These are phyloP conservation scores for Parastagonospora nodorum DNA, from an alignment of 2,329 filamentous ascomycete genomes.

Conservation along the genomic window DNA sequence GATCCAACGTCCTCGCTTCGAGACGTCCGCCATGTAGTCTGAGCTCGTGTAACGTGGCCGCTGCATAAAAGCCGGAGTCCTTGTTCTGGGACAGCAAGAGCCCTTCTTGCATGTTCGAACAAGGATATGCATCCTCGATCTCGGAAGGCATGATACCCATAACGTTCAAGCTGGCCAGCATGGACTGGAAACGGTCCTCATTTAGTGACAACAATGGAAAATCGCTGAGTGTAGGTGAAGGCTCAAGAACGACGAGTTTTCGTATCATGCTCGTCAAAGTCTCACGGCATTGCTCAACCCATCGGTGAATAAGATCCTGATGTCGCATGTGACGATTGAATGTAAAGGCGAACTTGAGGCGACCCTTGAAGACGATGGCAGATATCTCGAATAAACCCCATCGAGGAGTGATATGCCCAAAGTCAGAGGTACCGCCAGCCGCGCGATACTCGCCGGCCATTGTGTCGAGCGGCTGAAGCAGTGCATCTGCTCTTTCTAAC, in stretches of 20 bases:
- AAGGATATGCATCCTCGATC: slow-evolving; percentile 49
- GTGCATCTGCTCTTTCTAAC: slow-evolving; percentile 51
- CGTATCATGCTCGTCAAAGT: slow-evolving; percentile 39
- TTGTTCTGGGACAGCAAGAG: slow-evolving; percentile 39
- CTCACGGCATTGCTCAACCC: slow-evolving; percentile 49
- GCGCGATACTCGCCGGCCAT: slow-evolving; percentile 54
- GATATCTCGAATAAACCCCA: slow-evolving; percentile 60
- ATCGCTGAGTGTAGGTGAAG: slow-evolving; percentile 49
- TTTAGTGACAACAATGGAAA: slow-evolving; percentile 53
- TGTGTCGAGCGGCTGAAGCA: slow-evolving; percentile 50
- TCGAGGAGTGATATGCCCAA: slow-evolving; percentile 50
- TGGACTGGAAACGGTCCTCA: slow-evolving; percentile 48
- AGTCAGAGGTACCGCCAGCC: slow-evolving; percentile 53
- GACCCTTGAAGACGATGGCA: slow-evolving; percentile 54
- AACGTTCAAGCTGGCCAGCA: slow-evolving; percentile 47
- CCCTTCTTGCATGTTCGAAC: slow-evolving; percentile 41
- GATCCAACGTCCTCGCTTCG: slow-evolving; percentile 20
- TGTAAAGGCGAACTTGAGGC: slow-evolving; percentile 56
- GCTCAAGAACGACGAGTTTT: slow-evolving; percentile 29
- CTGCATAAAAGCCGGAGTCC: slow-evolving; percentile 39
- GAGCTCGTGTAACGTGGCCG: slow-evolving; percentile 37
- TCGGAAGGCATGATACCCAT: slow-evolving; percentile 44
- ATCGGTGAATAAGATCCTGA: slow-evolving; percentile 50
- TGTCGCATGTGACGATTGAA: slow-evolving; percentile 57
- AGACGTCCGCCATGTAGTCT: slow-evolving; percentile 13